phyloP scores from a whole-genome alignment of 2,329 filamentous ascomycete species.

The Venturia effusa region DNA sequence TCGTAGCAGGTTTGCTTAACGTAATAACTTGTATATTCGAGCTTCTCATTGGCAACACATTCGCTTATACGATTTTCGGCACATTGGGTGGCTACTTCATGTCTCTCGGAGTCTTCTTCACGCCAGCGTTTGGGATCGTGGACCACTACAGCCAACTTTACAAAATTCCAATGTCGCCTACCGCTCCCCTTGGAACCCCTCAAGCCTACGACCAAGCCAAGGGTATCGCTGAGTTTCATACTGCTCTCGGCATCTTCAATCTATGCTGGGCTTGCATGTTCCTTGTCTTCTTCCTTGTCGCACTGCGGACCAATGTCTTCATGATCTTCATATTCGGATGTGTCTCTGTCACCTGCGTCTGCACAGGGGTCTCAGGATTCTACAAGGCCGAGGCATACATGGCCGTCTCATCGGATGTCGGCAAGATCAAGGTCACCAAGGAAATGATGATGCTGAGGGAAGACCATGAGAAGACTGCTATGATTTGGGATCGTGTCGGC shows the following conservation, averaged over 20 bases:
- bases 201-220: not conserved
- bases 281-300: slow-evolving; percentile 6
- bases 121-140: not conserved
- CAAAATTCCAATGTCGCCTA: not conserved
- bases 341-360: slow-evolving; percentile 2
- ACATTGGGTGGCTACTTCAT: slow-evolving; percentile 6
- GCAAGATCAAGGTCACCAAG: not conserved
- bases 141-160: not conserved
- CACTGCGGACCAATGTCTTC: slow-evolving; percentile 6
- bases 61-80: slow-evolving; percentile 8
- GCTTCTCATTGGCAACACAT: slow-evolving; percentile 9
- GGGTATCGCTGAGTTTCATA: not conserved
- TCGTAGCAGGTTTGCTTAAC: slow-evolving; percentile 6
- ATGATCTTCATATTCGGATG: slow-evolving; percentile 7
- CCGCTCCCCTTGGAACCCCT: not conserved
- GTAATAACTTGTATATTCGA: slow-evolving; percentile 1
- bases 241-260: slow-evolving; percentile 5
- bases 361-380: not conserved
- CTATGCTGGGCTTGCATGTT: slow-evolving; percentile 8
- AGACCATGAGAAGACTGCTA: not conserved
- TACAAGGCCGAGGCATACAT: slow-evolving; percentile 1
- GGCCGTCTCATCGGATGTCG: not conserved
- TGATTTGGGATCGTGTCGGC: not conserved
- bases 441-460: not conserved
- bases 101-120: slow-evolving; percentile 5